Evolutionary conservation across 116 monocot species (phyloP).

Genomic region (Posidonia oceanica): DNA sequence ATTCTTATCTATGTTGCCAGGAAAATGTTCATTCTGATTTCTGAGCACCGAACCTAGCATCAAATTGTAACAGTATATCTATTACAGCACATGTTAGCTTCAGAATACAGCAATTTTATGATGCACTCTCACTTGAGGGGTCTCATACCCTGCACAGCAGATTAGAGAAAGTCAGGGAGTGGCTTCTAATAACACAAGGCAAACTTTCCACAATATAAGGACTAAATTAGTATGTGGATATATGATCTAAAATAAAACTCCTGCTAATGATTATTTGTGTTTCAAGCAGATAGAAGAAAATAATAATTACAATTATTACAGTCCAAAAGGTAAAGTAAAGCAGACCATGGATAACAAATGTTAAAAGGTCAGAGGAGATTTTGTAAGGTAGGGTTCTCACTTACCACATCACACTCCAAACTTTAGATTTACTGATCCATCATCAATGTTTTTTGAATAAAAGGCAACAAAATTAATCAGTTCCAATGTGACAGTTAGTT

Average conservation of each 20-base stretch:
- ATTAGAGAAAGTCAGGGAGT: neutral
- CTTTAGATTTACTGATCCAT: no score
- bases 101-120: neutral
- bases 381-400: no score
- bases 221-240: neutral
- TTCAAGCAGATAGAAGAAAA: no score
- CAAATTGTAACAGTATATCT: no score
- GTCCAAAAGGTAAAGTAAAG: neutral
- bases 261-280: neutral
- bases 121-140: neutral
- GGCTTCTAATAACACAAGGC: neutral
- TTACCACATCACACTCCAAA: no score
- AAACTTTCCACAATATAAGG: neutral
- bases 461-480: no score
- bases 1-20: no score
- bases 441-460: no score
- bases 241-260: neutral
- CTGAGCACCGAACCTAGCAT: no score
- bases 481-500: no score
- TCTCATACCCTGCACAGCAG: constrained; percentile 6
- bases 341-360: neutral
- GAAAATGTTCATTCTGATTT: no score
- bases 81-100: neutral
- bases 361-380: no score
- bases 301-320: neutral